Conservation (phyloP, 2,329 filamentous ascomycete genomes). For the Fusarium burgessii region DNA sequence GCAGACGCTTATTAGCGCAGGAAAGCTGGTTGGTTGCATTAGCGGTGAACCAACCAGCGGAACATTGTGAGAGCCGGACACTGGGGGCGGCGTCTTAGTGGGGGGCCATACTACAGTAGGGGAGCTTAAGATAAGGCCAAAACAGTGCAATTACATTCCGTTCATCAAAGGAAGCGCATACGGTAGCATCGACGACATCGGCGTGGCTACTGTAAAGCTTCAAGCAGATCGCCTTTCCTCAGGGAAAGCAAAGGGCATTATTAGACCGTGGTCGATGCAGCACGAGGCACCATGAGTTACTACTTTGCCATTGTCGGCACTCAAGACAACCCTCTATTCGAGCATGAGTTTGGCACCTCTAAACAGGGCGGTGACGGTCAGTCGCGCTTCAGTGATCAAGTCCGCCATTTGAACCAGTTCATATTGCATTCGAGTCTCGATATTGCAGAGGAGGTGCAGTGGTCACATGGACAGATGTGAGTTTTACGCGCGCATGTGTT, state of each 20-base stretch:
- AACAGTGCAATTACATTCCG: conserved; percentile 6
- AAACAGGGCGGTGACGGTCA: conserved; percentile 95
- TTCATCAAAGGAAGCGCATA: background rate
- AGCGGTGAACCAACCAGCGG: conserved; percentile 38
- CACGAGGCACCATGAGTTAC: conserved; percentile 81
- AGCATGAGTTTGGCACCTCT: conserved; percentile 95
- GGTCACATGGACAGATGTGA: conserved; percentile 87
- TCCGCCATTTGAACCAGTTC: conserved; percentile 96
- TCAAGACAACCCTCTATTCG: conserved; percentile 95
- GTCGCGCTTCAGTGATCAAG: conserved; percentile 87
- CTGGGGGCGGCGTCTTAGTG: conserved; percentile 9
- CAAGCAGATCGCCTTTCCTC: background rate
- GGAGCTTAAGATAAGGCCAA: conserved; percentile 1
- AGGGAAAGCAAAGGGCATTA: background rate
- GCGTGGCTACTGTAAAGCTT: conserved; percentile 10
- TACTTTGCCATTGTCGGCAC: conserved; percentile 98
- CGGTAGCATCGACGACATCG: conserved; percentile 2
- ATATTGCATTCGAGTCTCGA: conserved; percentile 94
- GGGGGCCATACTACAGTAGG: conserved; percentile 3
- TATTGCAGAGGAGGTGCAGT: conserved; percentile 96
- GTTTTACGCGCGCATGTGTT: conserved; percentile 37
- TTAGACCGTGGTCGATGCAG: conserved; percentile 43
- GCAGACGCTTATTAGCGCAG: conserved; percentile 12
- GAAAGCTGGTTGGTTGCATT: conserved; percentile 25
- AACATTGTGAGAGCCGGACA: conserved; percentile 44